phyloP scores from a whole-genome alignment of 441 rosid genomes.

The Adansonia rubrostipa region DNA sequence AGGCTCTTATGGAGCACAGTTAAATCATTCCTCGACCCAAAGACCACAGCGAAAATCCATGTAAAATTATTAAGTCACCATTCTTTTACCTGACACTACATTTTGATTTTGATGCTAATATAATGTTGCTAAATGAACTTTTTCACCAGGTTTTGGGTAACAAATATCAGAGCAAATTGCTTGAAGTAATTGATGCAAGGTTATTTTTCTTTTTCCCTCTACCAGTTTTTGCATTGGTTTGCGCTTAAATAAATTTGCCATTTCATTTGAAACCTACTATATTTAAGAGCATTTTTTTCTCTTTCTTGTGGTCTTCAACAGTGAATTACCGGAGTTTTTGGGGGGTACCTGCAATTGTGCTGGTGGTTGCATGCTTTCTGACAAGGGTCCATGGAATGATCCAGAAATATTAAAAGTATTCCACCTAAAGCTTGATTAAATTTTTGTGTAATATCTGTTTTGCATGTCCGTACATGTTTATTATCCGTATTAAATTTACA shows the following conservation, averaged over 20 bases:
- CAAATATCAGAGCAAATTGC: conserved; percentile 85
- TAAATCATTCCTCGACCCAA: conserved; percentile 61
- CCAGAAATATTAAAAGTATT: conserved; percentile 68
- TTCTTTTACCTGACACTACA: not conserved
- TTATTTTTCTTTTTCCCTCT: conserved; percentile 20
- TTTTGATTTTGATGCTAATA: not conserved
- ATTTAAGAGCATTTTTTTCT: not conserved
- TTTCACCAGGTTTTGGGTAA: conserved; percentile 67
- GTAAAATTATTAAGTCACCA: conserved; percentile 30
- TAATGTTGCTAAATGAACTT: conserved; percentile 31
- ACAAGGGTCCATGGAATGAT: conserved; percentile 92
- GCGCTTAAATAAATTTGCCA: not conserved
- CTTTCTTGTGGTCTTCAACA: conserved; percentile 31
- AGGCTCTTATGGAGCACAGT: conserved; percentile 65
- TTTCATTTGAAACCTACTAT: not conserved
- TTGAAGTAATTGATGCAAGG: conserved; percentile 81
- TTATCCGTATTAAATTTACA: too few relatives aligned
- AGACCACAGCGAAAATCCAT: conserved; percentile 52
- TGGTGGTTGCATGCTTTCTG: conserved; percentile 86
- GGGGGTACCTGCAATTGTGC: conserved; percentile 85
- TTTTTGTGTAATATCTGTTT: not conserved
- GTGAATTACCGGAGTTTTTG: conserved; percentile 79
- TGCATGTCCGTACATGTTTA: not conserved
- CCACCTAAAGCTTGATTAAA: not conserved
- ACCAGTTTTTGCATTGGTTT: too few relatives aligned